Percentiles rank a stretch among this genome's conserved stretches.
Conservation (phyloP, 495 filamentous ascomycete genomes). For the Tuber brumale region DNA sequence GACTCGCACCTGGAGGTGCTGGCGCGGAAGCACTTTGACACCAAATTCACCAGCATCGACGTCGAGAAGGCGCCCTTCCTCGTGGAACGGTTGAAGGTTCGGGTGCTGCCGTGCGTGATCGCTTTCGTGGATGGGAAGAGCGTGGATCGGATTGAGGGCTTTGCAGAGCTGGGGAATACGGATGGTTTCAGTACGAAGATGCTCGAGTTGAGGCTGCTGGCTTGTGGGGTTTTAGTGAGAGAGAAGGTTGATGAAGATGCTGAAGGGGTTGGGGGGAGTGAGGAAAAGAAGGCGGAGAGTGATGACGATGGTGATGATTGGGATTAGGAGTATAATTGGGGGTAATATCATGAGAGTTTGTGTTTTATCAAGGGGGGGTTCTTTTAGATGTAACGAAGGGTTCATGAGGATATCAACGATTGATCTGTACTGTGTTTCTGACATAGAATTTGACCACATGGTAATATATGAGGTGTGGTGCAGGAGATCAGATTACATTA, state of each 20-base stretch:
- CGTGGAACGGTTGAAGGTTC: constrained; percentile 61
- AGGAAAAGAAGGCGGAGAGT: constrained; percentile 43
- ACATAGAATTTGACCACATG: background rate
- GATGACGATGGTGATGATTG: constrained; percentile 59
- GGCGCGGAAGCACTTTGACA: constrained; percentile 60
- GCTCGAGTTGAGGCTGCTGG: constrained; percentile 59
- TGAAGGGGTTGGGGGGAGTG: constrained; percentile 41
- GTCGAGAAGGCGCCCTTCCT: constrained; percentile 70
- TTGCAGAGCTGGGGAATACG: constrained; percentile 61
- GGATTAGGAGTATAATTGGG: constrained; percentile 51
- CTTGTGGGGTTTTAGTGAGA: constrained; percentile 54
- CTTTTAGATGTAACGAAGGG: background rate
- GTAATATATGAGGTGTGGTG: background rate
- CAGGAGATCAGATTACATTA: background rate
- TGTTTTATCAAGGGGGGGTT: background rate
- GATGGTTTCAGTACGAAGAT: constrained; percentile 59
- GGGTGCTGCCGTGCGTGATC: constrained; percentile 69
- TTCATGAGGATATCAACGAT: background rate
- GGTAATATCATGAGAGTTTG: background rate
- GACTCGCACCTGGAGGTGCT: constrained; percentile 45
- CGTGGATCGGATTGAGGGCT: constrained; percentile 64
- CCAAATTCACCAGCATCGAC: constrained; percentile 61
- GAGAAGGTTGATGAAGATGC: constrained; percentile 50
- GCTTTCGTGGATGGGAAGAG: constrained; percentile 62
- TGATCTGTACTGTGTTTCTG: background rate